Conservation (phyloP, 2,329 filamentous ascomycete genomes). For the Ambrosiella cleistominuta region DNA sequence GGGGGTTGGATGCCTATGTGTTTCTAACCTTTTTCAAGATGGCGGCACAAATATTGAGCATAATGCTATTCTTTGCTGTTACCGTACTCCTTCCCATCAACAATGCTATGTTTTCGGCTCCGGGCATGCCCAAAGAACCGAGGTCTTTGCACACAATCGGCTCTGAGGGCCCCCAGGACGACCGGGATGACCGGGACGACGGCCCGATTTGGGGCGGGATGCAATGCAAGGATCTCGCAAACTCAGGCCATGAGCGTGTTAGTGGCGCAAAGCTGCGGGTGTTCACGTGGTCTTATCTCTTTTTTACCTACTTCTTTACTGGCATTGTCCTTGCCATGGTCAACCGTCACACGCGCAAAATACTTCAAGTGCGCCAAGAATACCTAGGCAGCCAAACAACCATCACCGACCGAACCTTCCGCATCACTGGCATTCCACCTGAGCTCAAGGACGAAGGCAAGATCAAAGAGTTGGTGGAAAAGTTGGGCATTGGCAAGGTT, state of each 20-base stretch:
- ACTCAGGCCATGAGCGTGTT: conserved; percentile 15
- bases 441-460: conserved; percentile 65
- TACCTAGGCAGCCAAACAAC: conserved; percentile 89
- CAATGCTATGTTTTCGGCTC: conserved; percentile 33
- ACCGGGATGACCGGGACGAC: conserved; percentile 4
- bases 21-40: conserved; percentile 95
- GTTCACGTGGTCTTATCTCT: conserved; percentile 81
- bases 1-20: conserved; percentile 88
- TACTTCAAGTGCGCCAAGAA: conserved; percentile 73
- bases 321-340: conserved; percentile 67
- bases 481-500: conserved; percentile 74
- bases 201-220: conserved; percentile 3
- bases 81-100: conserved; percentile 77
- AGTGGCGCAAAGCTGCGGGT: conserved; percentile 14
- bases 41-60: conserved; percentile 64
- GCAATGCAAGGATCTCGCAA: conserved; percentile 18
- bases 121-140: background rate
- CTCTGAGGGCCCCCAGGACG: background rate
- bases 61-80: conserved; percentile 67
- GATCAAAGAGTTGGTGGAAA: conserved; percentile 76
- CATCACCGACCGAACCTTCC: conserved; percentile 87
- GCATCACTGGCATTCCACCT: conserved; percentile 69
- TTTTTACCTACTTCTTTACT: conserved; percentile 91
- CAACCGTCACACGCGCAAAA: conserved; percentile 62
- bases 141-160: background rate